Percentiles rank a stretch among this genome's conserved stretches.
These are phyloP conservation scores for Pseudocercospora ulei DNA, from an alignment of 2,329 filamentous ascomycete species.

Conservation along the genomic window DNA sequence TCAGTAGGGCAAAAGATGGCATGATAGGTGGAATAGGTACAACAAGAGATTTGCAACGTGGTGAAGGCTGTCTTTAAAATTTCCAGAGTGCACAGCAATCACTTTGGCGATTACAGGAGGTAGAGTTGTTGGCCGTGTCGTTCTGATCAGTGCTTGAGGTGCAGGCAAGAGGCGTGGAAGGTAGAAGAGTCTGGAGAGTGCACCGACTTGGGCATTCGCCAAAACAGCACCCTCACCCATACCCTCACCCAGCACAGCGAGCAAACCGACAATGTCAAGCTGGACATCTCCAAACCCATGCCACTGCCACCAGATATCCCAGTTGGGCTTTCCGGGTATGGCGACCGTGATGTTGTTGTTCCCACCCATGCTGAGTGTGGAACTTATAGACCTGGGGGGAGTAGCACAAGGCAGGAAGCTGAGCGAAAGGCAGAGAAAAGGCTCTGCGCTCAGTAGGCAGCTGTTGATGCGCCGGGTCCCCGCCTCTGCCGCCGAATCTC, in stretches of 20 bases:
- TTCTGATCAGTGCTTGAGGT: conserved; percentile 44
- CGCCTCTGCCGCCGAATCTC: too few relatives aligned
- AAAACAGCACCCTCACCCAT: conserved; percentile 45
- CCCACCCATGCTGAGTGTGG: conserved; percentile 21
- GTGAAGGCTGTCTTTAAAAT: conserved; percentile 40
- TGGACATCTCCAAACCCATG: conserved; percentile 37
- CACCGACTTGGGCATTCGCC: conserved; percentile 44
- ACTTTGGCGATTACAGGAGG: conserved; percentile 37
- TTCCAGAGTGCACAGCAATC: conserved; percentile 43
- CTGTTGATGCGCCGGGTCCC: too few relatives aligned
- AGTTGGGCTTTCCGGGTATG: conserved; percentile 21
- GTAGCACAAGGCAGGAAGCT: background rate
- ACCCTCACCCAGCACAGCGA: conserved; percentile 46
- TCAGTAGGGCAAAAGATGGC: conserved; percentile 4
- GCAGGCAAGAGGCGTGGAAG: conserved; percentile 45
- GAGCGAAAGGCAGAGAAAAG: too few relatives aligned
- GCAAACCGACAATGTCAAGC: conserved; percentile 48
- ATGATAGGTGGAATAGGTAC: conserved; percentile 32
- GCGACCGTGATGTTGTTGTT: conserved; percentile 28
- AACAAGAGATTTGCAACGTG: conserved; percentile 44
- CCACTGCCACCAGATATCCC: conserved; percentile 35
- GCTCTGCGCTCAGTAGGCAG: too few relatives aligned
- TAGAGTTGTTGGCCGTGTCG: conserved; percentile 39
- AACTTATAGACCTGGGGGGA: too few relatives aligned
- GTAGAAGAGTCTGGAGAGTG: conserved; percentile 43